Evolutionary conservation across 768 basidiomycete genomes (phyloP).

Genomic region (Butyriboletus loyo): DNA sequence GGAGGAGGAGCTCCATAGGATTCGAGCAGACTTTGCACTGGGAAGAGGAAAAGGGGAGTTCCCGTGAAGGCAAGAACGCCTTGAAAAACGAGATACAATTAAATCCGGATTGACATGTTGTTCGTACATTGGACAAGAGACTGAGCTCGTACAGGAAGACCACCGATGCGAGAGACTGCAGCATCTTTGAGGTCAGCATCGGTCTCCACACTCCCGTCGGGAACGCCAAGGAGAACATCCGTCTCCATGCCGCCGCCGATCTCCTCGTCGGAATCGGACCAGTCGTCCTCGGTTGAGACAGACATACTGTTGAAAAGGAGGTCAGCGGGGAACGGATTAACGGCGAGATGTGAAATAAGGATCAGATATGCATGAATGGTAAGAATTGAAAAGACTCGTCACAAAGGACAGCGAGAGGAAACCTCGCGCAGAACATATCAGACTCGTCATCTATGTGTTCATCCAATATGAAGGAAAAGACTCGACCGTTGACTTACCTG

Average conservation of each 20-base stretch:
- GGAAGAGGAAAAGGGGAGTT: conserved; percentile 61
- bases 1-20: conserved; percentile 79
- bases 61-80: conserved; percentile 68
- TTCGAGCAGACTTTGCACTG: conserved; percentile 68
- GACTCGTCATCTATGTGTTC: conserved; percentile 78
- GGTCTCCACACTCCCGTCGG: conserved; percentile 66
- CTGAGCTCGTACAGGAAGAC: conserved; percentile 74
- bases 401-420: conserved; percentile 52
- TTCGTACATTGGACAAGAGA: conserved; percentile 46
- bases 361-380: conserved; percentile 97
- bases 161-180: conserved; percentile 87
- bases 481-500: conserved; percentile 18
- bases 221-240: conserved; percentile 73
- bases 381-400: conserved; percentile 63
- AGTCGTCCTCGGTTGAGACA: conserved; percentile 50
- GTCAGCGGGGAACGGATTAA: conserved; percentile 2
- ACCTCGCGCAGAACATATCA: conserved; percentile 57
- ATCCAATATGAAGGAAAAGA: conserved; percentile 33
- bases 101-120: conserved; percentile 41
- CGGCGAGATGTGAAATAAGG: conserved; percentile 13
- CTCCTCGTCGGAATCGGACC: conserved; percentile 82
- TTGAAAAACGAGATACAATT: conserved; percentile 49
- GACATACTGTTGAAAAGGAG: conserved; percentile 36
- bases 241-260: conserved; percentile 57
- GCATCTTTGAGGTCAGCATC: conserved; percentile 64